Percentiles rank a stretch among this genome's conserved stretches.
Conservation (phyloP, 2,329 filamentous ascomycete species). For the Diplocarpon rosae region DNA sequence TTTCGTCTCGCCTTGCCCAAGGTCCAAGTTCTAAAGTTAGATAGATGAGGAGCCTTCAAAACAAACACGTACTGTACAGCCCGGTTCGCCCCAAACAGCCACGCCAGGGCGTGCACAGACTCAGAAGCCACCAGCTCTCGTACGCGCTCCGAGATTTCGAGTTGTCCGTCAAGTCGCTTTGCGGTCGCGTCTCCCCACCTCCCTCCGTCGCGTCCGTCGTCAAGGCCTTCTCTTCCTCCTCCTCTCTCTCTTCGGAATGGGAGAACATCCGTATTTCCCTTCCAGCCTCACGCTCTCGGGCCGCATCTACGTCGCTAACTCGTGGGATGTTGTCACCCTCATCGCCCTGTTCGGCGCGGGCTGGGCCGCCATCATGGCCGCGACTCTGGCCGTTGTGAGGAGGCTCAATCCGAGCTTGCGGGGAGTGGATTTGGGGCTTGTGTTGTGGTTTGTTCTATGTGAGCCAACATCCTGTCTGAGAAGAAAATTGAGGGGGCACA, state of each 20-base stretch:
- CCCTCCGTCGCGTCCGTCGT: background rate
- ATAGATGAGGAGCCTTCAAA: no score
- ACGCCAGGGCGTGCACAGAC: no score
- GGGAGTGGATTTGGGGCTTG: conserved; percentile 15
- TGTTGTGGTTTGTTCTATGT: conserved; percentile 26
- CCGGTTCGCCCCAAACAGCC: no score
- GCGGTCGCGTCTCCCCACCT: no score
- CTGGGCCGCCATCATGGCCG: conserved; percentile 14
- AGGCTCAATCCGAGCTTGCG: conserved; percentile 17
- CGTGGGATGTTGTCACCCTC: conserved; percentile 14
- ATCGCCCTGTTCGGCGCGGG: conserved; percentile 17
- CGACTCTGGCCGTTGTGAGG: conserved; percentile 9
- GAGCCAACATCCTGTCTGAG: conserved; percentile 18
- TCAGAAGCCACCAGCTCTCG: no score
- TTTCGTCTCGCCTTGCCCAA: no score
- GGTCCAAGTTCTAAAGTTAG: no score
- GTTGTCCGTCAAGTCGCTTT: no score
- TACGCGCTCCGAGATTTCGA: no score
- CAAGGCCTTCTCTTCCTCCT: background rate
- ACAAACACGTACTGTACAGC: no score
- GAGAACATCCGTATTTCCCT: conserved; percentile 22
- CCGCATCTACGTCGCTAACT: conserved; percentile 15
- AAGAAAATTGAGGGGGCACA: no score
- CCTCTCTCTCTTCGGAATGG: no score
- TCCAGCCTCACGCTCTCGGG: conserved; percentile 17